Evolutionary conservation across 208 protist species (phyloP).

Genomic region (Wallacemonas sp.): DNA sequence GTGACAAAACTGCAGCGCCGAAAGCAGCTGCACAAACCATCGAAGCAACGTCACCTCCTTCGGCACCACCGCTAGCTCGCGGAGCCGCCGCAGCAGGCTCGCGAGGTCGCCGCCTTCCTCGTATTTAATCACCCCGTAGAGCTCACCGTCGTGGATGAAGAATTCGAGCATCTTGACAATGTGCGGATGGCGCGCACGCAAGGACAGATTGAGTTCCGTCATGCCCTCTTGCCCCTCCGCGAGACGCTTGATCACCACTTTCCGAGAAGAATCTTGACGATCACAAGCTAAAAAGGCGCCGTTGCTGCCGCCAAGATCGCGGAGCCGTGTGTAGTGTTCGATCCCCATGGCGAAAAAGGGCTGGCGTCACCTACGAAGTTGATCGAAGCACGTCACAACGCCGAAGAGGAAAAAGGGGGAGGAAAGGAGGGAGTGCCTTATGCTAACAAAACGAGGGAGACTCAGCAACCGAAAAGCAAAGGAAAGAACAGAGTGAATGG

Average conservation of each 20-base stretch:
- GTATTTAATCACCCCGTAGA: slow-evolving; percentile 87
- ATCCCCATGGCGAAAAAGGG: slow-evolving; percentile 66
- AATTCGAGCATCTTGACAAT: slow-evolving; percentile 77
- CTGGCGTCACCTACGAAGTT: too few species aligned
- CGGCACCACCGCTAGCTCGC: slow-evolving; percentile 32
- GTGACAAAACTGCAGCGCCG: slow-evolving; percentile 83
- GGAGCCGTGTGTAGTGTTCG: slow-evolving; percentile 80
- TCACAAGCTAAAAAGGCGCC: slow-evolving; percentile 69
- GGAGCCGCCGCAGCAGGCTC: slow-evolving; percentile 44
- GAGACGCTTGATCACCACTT: slow-evolving; percentile 83
- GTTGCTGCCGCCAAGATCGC: slow-evolving; percentile 76
- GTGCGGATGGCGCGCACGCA: slow-evolving; percentile 77
- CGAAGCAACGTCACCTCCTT: slow-evolving; percentile 50
- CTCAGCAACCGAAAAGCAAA: too few species aligned
- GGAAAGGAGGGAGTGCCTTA: too few species aligned
- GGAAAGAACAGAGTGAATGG: too few species aligned
- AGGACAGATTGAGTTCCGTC: slow-evolving; percentile 74
- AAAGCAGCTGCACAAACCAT: slow-evolving; percentile 77
- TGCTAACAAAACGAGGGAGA: too few species aligned
- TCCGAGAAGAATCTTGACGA: slow-evolving; percentile 44
- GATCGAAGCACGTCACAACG: too few species aligned
- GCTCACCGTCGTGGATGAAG: slow-evolving; percentile 56
- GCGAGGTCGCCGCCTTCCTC: slow-evolving; percentile 82
- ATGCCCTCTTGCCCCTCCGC: slow-evolving; percentile 56
- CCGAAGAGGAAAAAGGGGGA: background rate